Percentiles rank a stretch among this genome's conserved stretches.
Conservation (phyloP, 371 early-diverging fungal genomes). For the Mortierella sp. region DNA sequence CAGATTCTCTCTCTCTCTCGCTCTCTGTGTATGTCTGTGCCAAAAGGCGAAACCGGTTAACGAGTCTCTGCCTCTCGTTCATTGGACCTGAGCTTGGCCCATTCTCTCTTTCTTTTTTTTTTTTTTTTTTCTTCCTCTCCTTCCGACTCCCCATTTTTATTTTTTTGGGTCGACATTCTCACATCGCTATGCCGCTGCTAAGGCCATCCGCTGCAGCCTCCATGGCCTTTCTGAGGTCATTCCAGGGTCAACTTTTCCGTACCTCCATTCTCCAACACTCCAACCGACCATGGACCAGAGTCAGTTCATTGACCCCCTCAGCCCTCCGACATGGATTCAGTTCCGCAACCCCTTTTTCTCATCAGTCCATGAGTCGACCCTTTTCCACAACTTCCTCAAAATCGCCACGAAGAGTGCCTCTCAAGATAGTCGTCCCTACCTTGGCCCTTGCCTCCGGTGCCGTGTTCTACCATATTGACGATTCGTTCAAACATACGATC, state of each 20-base stretch:
- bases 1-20: not conserved
- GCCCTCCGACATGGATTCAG: not conserved
- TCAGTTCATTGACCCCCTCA: not conserved
- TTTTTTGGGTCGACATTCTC: not conserved
- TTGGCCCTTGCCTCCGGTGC: conserved; percentile 47
- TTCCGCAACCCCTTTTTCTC: not conserved
- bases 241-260: conserved; percentile 7
- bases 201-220: conserved; percentile 20
- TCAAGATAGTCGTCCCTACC: conserved; percentile 22
- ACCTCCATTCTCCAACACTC: not conserved
- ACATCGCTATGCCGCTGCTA: conserved; percentile 9
- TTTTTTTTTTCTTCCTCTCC: not conserved
- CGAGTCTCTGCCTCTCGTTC: not conserved
- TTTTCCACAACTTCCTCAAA: conserved; percentile 1
- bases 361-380: not conserved
- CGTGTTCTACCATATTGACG: conserved; percentile 57
- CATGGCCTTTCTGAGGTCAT: conserved; percentile 16
- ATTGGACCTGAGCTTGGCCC: no score
- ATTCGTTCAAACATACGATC: conserved; percentile 57
- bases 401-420: conserved; percentile 20
- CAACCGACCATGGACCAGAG: conserved; percentile 2
- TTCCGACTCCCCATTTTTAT: not conserved
- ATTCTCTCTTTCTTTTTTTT: conserved; percentile 4
- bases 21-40: not conserved
- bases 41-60: not conserved